A percentile compares a stretch with the other conserved stretches of the same genome.
Conservation (phyloP, 768 basidiomycete genomes). For the Phylloporus arenicola region DNA sequence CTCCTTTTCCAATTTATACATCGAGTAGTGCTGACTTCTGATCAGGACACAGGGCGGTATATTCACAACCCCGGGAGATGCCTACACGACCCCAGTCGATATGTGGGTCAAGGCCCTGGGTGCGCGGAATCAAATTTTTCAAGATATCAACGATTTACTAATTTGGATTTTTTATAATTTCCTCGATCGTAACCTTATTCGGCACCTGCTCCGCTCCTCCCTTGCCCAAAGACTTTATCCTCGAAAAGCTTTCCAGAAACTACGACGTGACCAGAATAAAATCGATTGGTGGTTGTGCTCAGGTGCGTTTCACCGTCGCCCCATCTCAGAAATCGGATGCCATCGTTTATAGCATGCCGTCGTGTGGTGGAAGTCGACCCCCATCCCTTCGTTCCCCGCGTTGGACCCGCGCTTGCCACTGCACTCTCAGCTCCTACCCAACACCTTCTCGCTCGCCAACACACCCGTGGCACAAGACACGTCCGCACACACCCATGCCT, state of each 20-base stretch:
- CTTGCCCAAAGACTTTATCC: constrained; percentile 51
- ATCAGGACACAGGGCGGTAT: constrained; percentile 79
- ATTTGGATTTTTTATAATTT: constrained; percentile 31
- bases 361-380: constrained; percentile 84
- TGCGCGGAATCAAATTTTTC: constrained; percentile 65
- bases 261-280: constrained; percentile 69
- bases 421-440: constrained; percentile 61
- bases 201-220: constrained; percentile 21
- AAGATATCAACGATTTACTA: constrained; percentile 31
- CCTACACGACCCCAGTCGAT: constrained; percentile 82
- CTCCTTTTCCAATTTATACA: neutral
- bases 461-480: constrained; percentile 75
- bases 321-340: constrained; percentile 1
- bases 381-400: constrained; percentile 65
- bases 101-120: constrained; percentile 89
- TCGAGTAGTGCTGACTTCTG: constrained; percentile 13
- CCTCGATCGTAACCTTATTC: constrained; percentile 29
- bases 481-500: constrained; percentile 72
- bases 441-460: constrained; percentile 66
- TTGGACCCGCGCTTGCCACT: constrained; percentile 68
- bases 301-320: constrained; percentile 39
- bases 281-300: constrained; percentile 73
- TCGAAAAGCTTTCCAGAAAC: constrained; percentile 67
- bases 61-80: constrained; percentile 81
- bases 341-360: constrained; percentile 49